phyloP scores from a whole-genome alignment of 768 basidiomycete species.

The Rhodosporidiobolus sp. region DNA sequence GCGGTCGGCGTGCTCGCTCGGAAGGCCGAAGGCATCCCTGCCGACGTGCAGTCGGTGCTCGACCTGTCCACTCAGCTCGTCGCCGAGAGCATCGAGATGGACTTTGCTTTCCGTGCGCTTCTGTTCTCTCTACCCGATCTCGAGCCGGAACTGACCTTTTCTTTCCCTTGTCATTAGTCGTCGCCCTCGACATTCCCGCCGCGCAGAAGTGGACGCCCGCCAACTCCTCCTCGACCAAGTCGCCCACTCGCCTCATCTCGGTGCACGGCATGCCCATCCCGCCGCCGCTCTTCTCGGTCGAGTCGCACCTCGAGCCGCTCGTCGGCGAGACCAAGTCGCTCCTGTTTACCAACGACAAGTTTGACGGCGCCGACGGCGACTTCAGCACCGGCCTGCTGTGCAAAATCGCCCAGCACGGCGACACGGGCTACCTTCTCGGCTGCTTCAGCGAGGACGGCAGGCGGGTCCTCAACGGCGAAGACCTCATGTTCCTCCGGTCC shows the following conservation, averaged over 20 bases:
- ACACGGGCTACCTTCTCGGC: constrained; percentile 26
- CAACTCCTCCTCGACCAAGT: not conserved
- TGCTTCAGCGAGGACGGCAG: constrained; percentile 23
- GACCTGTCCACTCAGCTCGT: constrained; percentile 38
- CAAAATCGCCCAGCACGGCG: constrained; percentile 1
- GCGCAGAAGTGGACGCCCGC: not conserved
- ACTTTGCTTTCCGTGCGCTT: constrained; percentile 17
- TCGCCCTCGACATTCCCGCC: constrained; percentile 22
- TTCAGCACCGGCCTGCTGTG: constrained; percentile 27
- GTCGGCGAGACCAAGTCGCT: not conserved
- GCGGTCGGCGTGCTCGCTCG: constrained; percentile 1
- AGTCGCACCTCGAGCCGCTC: constrained; percentile 19
- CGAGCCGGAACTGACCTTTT: not conserved
- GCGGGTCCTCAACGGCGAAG: constrained; percentile 30
- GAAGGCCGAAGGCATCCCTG: not conserved
- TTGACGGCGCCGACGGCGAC: constrained; percentile 5
- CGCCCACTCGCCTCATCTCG: constrained; percentile 18
- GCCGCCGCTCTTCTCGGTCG: constrained; percentile 18
- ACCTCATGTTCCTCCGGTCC: constrained; percentile 11
- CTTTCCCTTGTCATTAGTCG: not conserved
- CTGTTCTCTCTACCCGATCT: no score
- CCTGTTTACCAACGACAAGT: constrained; percentile 17
- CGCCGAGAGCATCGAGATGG: constrained; percentile 33
- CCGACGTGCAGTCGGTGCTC: constrained; percentile 22
- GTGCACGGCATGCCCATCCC: constrained; percentile 27